Conservation (phyloP, 805 yeast species). For the Cyberlindnera mycetangii region DNA sequence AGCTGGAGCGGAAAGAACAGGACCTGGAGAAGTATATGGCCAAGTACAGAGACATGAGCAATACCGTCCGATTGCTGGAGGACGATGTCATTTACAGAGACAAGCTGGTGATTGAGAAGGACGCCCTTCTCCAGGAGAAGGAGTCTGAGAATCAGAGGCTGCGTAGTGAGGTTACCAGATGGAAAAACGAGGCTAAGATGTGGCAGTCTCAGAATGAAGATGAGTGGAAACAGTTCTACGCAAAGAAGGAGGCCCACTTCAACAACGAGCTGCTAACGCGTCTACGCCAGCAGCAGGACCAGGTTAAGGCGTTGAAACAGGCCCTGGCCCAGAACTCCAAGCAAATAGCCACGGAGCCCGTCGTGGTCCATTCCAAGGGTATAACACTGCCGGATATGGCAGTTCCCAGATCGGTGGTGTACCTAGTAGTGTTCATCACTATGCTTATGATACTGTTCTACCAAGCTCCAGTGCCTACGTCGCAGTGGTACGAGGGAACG, state of each 20-base stretch:
- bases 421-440: not conserved
- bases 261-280: conserved; percentile 19
- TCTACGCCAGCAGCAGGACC: conserved; percentile 20
- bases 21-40: conserved; percentile 8
- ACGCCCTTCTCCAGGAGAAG: conserved; percentile 11
- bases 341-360: not conserved
- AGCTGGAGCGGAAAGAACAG: conserved; percentile 17
- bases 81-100: conserved; percentile 27
- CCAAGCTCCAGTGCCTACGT: not conserved
- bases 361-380: too few relatives aligned
- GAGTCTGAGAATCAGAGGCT: conserved; percentile 6
- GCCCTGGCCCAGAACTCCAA: conserved; percentile 11
- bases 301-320: conserved; percentile 14
- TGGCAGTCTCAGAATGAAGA: conserved; percentile 11
- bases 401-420: not conserved
- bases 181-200: conserved; percentile 10
- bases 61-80: conserved; percentile 15
- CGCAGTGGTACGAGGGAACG: conserved; percentile 20
- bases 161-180: conserved; percentile 7
- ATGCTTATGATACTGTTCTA: not conserved
- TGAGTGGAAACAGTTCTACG: conserved; percentile 5
- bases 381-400: not conserved
- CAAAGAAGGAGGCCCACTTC: conserved; percentile 10
- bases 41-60: conserved; percentile 9
- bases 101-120: conserved; percentile 19